Base-by-base conservation (phyloP, 139 green algal genomes). In the Chlamydomonas schloesseri region DNA sequence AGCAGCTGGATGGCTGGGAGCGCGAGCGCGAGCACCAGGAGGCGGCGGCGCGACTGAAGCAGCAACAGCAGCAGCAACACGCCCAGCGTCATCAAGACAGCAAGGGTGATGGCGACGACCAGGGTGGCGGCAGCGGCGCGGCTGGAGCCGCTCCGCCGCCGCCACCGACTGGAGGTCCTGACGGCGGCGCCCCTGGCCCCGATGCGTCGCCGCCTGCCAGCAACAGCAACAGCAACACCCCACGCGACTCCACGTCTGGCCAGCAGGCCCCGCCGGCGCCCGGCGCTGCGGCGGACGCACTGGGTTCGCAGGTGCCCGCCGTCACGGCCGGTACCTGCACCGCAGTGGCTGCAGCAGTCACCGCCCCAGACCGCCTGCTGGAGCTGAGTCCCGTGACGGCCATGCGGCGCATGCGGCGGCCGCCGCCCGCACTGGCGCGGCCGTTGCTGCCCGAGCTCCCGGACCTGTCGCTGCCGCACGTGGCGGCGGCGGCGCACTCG, bases 1-100 rank as follows among this genome's bases (percentile, higher is more conserved):
- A 34, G 14, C 81, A 87, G 69, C 69, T 87, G 81, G 26, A 26
- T 0, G 53, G 9, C 6, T 85, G 79, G 79, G 79, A 76, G 78
- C 10, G 4, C 9, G 62, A 84, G 46, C 64, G 3, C 14, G 69
- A 55, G 69, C 8, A 18, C 34, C 57, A 71, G 6, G 73, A 70
- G 34, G 31, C 26, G 15, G 55, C 36, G 18, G 69, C 62, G 62
- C 62, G 62, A 3, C 33, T 5, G 68, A 17, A 29, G 18, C 68
- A 9, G 68, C 68, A 15, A 33, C 68, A 50, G 6, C 42, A 50
- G 42, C 42, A 50, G 42, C 68, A 15, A 33, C 68, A 50, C 42
- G 6, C 5, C 6, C 42, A 50, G 42, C 42, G 6, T 50, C 42
- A 50, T 5, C 5, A 50, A 5, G 42, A 50, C 6, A 8, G 55